phyloP scores from a whole-genome alignment of 371 early-diverging fungal species.

The Mucor ambiguus region DNA sequence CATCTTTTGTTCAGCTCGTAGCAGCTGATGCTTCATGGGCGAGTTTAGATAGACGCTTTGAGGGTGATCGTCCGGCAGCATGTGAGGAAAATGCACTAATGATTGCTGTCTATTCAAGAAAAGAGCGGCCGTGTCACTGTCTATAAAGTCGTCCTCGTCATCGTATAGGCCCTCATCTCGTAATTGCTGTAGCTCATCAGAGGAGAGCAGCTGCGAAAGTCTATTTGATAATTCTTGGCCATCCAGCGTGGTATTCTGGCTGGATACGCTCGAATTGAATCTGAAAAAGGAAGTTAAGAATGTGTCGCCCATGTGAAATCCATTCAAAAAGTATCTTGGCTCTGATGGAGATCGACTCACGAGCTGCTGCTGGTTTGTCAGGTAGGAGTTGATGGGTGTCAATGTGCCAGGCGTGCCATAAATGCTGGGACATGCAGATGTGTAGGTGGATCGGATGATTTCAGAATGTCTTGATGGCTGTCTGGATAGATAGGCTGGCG shows the following conservation, averaged over 20 bases:
- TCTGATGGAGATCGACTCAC: constrained; percentile 16
- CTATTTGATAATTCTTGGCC: constrained; percentile 17
- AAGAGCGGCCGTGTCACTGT: constrained; percentile 1
- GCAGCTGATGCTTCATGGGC: constrained; percentile 34
- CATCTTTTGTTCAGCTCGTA: constrained; percentile 37
- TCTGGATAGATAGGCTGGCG: constrained; percentile 21
- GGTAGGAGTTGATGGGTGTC: constrained; percentile 24
- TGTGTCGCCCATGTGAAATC: constrained; percentile 44
- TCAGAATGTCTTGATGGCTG: not conserved
- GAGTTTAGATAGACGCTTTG: constrained; percentile 42
- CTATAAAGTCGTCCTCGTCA: constrained; percentile 2
- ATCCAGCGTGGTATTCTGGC: constrained; percentile 5
- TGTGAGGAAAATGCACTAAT: constrained; percentile 42
- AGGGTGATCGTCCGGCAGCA: constrained; percentile 41
- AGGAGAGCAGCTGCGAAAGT: constrained; percentile 13
- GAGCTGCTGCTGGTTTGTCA: constrained; percentile 11
- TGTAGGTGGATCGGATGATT: constrained; percentile 8
- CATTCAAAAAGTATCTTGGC: constrained; percentile 31
- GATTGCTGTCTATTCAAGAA: not conserved
- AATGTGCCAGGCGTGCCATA: constrained; percentile 36
- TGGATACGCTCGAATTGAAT: not conserved
- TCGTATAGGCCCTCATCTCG: not conserved
- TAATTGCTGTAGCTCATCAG: constrained; percentile 13
- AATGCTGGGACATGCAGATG: constrained; percentile 23
- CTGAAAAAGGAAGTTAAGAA: constrained; percentile 42